Evolutionary conservation across 805 yeast genomes (phyloP).

Genomic region (Myxozyma melibiosi): DNA sequence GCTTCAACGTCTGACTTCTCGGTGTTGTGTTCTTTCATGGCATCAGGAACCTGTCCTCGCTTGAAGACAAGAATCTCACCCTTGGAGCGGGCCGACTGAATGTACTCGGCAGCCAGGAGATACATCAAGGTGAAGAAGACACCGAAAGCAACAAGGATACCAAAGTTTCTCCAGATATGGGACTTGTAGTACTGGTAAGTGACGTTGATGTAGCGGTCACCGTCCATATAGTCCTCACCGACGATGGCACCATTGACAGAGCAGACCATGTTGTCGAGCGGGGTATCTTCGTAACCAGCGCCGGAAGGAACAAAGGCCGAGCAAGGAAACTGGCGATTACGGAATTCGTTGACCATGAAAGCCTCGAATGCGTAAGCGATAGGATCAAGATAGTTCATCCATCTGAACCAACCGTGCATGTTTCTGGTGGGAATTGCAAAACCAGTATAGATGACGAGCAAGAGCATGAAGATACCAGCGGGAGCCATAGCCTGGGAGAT

Average conservation of each 20-base stretch:
- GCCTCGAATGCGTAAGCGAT: conserved; percentile 51
- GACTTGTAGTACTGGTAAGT: conserved; percentile 50
- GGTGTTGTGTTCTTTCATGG: conserved; percentile 14
- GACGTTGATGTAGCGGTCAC: conserved; percentile 51
- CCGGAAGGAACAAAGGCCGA: conserved; percentile 50
- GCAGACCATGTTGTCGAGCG: conserved; percentile 51
- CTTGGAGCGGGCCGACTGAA: conserved; percentile 41
- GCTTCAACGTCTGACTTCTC: conserved; percentile 27
- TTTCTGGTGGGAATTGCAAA: conserved; percentile 47
- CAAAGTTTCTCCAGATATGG: conserved; percentile 64
- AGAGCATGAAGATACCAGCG: conserved; percentile 57
- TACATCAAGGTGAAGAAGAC: conserved; percentile 59
- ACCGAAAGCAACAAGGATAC: conserved; percentile 60
- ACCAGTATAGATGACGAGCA: conserved; percentile 62
- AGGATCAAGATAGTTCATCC: conserved; percentile 54
- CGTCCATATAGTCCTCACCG: conserved; percentile 55
- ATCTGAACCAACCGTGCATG: conserved; percentile 55
- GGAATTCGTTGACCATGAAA: conserved; percentile 52
- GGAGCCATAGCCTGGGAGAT: conserved; percentile 62
- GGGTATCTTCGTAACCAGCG: conserved; percentile 42
- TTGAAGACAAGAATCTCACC: conserved; percentile 30
- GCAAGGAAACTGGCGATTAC: conserved; percentile 46
- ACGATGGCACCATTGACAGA: conserved; percentile 57
- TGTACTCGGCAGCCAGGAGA: conserved; percentile 56
- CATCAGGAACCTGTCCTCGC: conserved; percentile 24